Evolutionary conservation across 495 filamentous ascomycete species (phyloP), one percentile per base, ranked within the genome.

Genomic region (Parathielavia hyrcaniae): DNA sequence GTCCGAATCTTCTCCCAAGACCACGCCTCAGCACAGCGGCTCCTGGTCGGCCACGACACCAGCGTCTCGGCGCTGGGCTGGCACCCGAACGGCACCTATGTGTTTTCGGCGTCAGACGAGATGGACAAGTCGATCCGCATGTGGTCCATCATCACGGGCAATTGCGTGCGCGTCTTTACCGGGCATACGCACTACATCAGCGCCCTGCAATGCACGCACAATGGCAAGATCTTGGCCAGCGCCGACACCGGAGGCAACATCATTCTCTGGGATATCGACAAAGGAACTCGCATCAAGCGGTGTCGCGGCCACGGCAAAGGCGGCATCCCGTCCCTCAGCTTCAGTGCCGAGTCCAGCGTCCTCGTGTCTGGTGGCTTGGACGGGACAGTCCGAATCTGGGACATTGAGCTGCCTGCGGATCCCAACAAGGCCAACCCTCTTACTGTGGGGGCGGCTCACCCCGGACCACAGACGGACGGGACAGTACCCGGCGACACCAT

Each of bases 291-390:
- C 2, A 80, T 91, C 63, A 97, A 97, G 78, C 86, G 87, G 30
- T 95, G 93, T 83, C 85, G 90, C 34, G 95, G 95, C 8, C 95
- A 97, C 64, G 90, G 87, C 26, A 91, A 91, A 67, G 91, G 91
- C 20, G 92, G 91, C 17, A 91, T 97, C 64, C 95, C 90, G 84
- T 91, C 88, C 2, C 78, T 98, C 5, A 87, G 84, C 66, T 98
- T 91, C 78, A 91, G 86, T 59, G 87, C 89, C 30, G 93, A 98
- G 71, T 90, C 88, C 10, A 92, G 77, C 16, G 85, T 96, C 2
- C 78, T 98, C 1, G 85, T 89, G 10, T 96, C 90, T 7, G 90
- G 89, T 38, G 92, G 92, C 26, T 84, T 89, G n/a, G 93, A 98
- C 70, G 83, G 86, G 56, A 96, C 91, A 1, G 90, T 97, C 16